These are phyloP conservation scores for Geotrichum carabidarum DNA, from an alignment of 1,139 yeast genomes.

Conservation along the genomic window DNA sequence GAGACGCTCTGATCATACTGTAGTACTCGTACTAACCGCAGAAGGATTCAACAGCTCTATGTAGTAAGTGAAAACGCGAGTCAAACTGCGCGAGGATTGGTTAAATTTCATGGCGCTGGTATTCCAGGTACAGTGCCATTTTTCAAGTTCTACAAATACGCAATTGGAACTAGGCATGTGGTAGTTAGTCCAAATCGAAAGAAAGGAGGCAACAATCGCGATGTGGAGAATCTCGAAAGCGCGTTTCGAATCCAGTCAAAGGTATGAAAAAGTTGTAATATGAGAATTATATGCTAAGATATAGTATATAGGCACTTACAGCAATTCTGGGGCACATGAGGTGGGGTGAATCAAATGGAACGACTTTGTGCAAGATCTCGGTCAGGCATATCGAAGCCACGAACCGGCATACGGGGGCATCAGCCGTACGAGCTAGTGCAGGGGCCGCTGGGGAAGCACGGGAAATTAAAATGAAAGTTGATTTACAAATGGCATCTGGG, in stretches of 20 bases:
- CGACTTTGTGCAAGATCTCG: slow-evolving; percentile 6
- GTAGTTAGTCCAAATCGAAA: slow-evolving; percentile 1
- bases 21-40: not conserved
- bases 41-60: slow-evolving; percentile 1
- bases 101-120: not conserved
- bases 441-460: slow-evolving; percentile 2
- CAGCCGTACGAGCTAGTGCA: slow-evolving; percentile 8
- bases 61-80: slow-evolving; percentile 8
- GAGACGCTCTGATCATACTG: not conserved
- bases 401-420: slow-evolving; percentile 1
- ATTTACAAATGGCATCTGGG: slow-evolving; percentile 7
- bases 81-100: slow-evolving; percentile 9
- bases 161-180: slow-evolving; percentile 5
- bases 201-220: not conserved
- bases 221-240: slow-evolving; percentile 6
- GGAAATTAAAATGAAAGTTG: slow-evolving; percentile 11
- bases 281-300: not conserved
- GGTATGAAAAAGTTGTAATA: not conserved
- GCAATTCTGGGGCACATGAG: slow-evolving; percentile 8
- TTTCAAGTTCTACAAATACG: slow-evolving; percentile 8
- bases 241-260: slow-evolving; percentile 12
- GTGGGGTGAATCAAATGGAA: slow-evolving; percentile 1
- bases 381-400: slow-evolving; percentile 10
- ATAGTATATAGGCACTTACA: slow-evolving; percentile 1
- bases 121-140: not conserved